Evolutionary conservation across 306 rosid species (phyloP).

Genomic region (Cicer pinnatifidum): DNA sequence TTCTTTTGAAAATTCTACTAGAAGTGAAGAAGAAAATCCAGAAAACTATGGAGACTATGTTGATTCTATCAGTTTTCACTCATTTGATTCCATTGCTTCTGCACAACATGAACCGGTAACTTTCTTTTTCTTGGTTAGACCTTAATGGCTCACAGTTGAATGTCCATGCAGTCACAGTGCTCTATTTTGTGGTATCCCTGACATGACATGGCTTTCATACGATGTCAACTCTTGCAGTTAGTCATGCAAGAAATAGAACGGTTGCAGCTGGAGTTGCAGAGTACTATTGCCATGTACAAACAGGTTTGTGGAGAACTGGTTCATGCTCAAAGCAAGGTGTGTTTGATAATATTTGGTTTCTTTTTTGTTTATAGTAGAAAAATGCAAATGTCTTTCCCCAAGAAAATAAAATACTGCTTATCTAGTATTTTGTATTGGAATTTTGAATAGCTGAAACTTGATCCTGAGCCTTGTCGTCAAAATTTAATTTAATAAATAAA

Average conservation of each 20-base stretch:
- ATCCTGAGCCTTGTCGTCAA: not conserved
- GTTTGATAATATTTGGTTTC: conserved; percentile 38
- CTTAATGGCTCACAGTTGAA: conserved; percentile 1
- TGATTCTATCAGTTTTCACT: conserved; percentile 47
- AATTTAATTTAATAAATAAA: not conserved
- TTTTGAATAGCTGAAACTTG: conserved; percentile 20
- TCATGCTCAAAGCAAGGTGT: conserved; percentile 77
- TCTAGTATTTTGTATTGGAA: conserved; percentile 3
- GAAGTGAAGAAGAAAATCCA: conserved; percentile 49
- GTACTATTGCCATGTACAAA: conserved; percentile 74
- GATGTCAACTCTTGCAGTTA: conserved; percentile 51
- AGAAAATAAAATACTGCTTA: not conserved
- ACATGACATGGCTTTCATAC: conserved; percentile 34
- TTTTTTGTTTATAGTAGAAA: conserved; percentile 27
- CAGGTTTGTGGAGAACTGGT: conserved; percentile 78
- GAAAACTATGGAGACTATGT: conserved; percentile 47
- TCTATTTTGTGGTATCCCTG: conserved; percentile 15
- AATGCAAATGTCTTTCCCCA: not conserved
- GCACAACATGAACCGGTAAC: conserved; percentile 62
- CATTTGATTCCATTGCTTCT: conserved; percentile 54
- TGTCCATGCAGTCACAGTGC: not conserved
- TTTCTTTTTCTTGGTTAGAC: conserved; percentile 12
- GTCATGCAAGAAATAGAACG: conserved; percentile 60
- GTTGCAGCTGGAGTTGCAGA: conserved; percentile 76
- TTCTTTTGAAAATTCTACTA: conserved; percentile 41